These are phyloP conservation scores for Fusarium luffae DNA, from an alignment of 2,329 filamentous ascomycete species.

Conservation along the genomic window DNA sequence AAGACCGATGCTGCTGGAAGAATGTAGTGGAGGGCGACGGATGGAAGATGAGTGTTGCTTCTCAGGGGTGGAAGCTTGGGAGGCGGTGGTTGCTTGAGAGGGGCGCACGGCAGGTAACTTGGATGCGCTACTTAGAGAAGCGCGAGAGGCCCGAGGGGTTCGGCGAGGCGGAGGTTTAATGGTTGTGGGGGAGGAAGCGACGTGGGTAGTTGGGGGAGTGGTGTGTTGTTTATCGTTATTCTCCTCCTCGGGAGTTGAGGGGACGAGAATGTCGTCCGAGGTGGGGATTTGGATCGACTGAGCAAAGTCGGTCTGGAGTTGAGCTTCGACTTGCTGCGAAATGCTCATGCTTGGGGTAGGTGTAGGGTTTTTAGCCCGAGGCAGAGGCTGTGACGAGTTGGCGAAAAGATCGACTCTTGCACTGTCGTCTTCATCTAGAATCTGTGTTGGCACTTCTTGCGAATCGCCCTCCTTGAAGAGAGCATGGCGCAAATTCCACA, in stretches of 20 bases:
- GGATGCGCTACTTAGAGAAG: slow-evolving; percentile 23
- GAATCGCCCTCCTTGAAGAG: slow-evolving; percentile 52
- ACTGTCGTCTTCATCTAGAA: slow-evolving; percentile 23
- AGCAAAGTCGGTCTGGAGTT: slow-evolving; percentile 60
- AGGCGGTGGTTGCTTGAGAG: slow-evolving; percentile 54
- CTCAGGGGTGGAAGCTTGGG: slow-evolving; percentile 51
- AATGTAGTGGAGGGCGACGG: slow-evolving; percentile 26
- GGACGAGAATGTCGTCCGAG: slow-evolving; percentile 49
- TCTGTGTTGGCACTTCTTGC: slow-evolving; percentile 36
- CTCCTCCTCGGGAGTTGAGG: slow-evolving; percentile 48
- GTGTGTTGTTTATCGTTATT: slow-evolving; percentile 10
- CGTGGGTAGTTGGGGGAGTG: slow-evolving; percentile 29
- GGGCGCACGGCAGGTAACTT: slow-evolving; percentile 36
- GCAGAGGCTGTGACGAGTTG: slow-evolving; percentile 33
- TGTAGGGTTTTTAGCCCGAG: slow-evolving; percentile 20
- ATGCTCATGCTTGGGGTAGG: slow-evolving; percentile 51
- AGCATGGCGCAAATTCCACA: slow-evolving; percentile 67
- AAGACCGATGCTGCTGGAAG: slow-evolving; percentile 45
- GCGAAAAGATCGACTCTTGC: slow-evolving; percentile 37
- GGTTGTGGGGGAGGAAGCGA: slow-evolving; percentile 18
- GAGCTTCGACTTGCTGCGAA: slow-evolving; percentile 64
- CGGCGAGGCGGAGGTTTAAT: slow-evolving; percentile 37
- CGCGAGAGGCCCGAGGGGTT: slow-evolving; percentile 28
- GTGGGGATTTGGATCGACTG: slow-evolving; percentile 52
- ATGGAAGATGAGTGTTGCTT: slow-evolving; percentile 29